A percentile compares a stretch with the other conserved stretches of the same genome.
phyloP scores from a whole-genome alignment of 2,329 filamentous ascomycete species.

The Neobulgaria alba region DNA sequence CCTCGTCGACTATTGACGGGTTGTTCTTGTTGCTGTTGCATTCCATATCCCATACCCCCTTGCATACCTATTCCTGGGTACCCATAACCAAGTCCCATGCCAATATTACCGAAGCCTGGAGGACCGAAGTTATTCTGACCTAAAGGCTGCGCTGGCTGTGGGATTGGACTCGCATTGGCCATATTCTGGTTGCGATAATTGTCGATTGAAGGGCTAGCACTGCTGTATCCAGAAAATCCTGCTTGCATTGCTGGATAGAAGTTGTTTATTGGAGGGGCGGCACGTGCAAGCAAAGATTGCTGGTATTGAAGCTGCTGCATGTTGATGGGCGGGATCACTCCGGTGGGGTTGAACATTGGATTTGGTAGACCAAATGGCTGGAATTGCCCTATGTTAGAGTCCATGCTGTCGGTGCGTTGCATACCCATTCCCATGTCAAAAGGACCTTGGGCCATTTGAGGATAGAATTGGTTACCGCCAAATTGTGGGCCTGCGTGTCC shows the following conservation, averaged over 20 bases:
- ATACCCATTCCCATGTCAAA: slow-evolving; percentile 41
- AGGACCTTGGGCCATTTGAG: slow-evolving; percentile 34
- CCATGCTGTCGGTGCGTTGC: slow-evolving; percentile 44
- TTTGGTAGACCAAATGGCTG: slow-evolving; percentile 42
- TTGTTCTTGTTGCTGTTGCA: slow-evolving; percentile 49
- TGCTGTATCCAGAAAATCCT: slow-evolving; percentile 45
- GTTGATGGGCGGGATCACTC: slow-evolving; percentile 39
- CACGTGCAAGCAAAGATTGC: slow-evolving; percentile 47
- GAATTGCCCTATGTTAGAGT: slow-evolving; percentile 42
- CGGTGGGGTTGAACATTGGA: slow-evolving; percentile 42
- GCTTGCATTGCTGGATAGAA: slow-evolving; percentile 49
- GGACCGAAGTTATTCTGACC: slow-evolving; percentile 37
- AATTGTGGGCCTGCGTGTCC: slow-evolving; percentile 34
- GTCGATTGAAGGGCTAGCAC: slow-evolving; percentile 41
- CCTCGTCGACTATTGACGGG: slow-evolving; percentile 48
- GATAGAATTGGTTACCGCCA: slow-evolving; percentile 43
- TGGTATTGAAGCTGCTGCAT: slow-evolving; percentile 50
- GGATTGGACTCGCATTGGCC: slow-evolving; percentile 40
- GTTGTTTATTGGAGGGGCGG: slow-evolving; percentile 44
- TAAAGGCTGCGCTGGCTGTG: slow-evolving; percentile 30
- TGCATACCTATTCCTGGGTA: slow-evolving; percentile 40
- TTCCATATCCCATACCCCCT: slow-evolving; percentile 38
- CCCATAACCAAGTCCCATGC: slow-evolving; percentile 39
- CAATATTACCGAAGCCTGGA: slow-evolving; percentile 39
- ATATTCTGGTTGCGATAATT: slow-evolving; percentile 47